Conservation (phyloP, 2,329 filamentous ascomycete species). For the Magnaporthiopsis rhizophila region DNA sequence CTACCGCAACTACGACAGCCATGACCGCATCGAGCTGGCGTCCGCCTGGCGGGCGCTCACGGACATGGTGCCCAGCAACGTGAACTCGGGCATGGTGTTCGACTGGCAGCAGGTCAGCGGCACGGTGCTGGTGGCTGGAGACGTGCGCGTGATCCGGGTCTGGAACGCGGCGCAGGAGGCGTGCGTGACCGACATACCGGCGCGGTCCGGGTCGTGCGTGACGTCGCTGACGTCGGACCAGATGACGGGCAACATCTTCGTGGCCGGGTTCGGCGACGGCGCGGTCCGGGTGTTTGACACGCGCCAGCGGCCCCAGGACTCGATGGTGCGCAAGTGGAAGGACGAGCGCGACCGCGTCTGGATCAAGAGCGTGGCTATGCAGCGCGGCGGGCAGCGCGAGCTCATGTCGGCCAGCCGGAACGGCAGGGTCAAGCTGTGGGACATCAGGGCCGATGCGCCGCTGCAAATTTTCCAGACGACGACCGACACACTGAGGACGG, state of each 20-base stretch:
- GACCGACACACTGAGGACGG: conserved; percentile 68
- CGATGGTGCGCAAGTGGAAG: conserved; percentile 96
- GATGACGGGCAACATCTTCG: conserved; percentile 93
- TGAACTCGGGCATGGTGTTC: conserved; percentile 92
- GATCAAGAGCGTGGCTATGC: conserved; percentile 95
- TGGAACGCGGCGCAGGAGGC: conserved; percentile 95
- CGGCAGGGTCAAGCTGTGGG: conserved; percentile 92
- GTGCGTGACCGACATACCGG: conserved; percentile 88
- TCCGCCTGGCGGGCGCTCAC: conserved; percentile 87
- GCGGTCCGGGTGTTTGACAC: conserved; percentile 92
- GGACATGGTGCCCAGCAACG: conserved; percentile 87
- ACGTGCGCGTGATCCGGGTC: conserved; percentile 89
- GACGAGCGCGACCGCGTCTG: conserved; percentile 79
- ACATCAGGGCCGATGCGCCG: conserved; percentile 78
- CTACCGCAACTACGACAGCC: conserved; percentile 83
- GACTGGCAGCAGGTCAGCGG: conserved; percentile 99
- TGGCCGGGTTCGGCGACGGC: conserved; percentile 93
- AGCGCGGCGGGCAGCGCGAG: conserved; percentile 87
- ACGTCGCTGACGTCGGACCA: conserved; percentile 95
- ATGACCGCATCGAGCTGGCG: conserved; percentile 71
- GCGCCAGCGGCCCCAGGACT: conserved; percentile 71
- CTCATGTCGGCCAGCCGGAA: conserved; percentile 85
- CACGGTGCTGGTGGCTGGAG: conserved; percentile 87
- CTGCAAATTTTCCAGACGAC: conserved; percentile 69
- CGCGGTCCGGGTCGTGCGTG: conserved; percentile 88